A percentile compares a stretch with the other conserved stretches of the same genome.
Evolutionary conservation across 352 stramenopile species (phyloP).

Genomic region (Phytophthora chlamydospora): DNA sequence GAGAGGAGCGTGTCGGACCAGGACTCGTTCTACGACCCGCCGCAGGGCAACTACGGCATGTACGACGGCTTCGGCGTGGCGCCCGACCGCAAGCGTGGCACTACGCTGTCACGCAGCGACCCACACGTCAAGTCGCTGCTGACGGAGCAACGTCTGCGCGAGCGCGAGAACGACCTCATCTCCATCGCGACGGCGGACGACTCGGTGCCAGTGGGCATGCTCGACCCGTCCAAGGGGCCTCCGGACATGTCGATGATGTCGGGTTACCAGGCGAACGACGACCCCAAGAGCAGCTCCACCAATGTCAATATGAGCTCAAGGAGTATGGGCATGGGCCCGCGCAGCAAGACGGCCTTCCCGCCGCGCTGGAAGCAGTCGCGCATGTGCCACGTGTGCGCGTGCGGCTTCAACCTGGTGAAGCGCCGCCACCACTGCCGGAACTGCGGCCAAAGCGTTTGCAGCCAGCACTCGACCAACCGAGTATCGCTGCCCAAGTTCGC

Average conservation of each 20-base stretch:
- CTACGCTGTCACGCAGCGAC: slow-evolving; percentile 34
- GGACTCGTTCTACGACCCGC: slow-evolving; percentile 34
- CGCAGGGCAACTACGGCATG: slow-evolving; percentile 29
- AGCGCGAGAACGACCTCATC: slow-evolving; percentile 66
- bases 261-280: slow-evolving; percentile 31
- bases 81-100: slow-evolving; percentile 16
- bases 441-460: slow-evolving; percentile 79
- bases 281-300: slow-evolving; percentile 25
- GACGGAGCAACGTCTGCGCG: slow-evolving; percentile 66
- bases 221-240: slow-evolving; percentile 43
- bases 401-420: slow-evolving; percentile 67
- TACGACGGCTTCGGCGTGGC: slow-evolving; percentile 29
- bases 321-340: slow-evolving; percentile 31
- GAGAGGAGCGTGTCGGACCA: slow-evolving; percentile 38
- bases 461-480: slow-evolving; percentile 78
- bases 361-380: slow-evolving; percentile 80
- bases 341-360: slow-evolving; percentile 62
- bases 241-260: slow-evolving; percentile 27
- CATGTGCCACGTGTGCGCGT: slow-evolving; percentile 71
- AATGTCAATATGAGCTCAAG: slow-evolving; percentile 27
- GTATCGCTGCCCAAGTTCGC: slow-evolving; percentile 78
- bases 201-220: slow-evolving; percentile 39
- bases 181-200: slow-evolving; percentile 63
- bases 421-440: slow-evolving; percentile 86
- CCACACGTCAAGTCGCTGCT: slow-evolving; percentile 63